Base-by-base conservation (phyloP, 1,139 yeast genomes). In the Kazachstania sp. region DNA sequence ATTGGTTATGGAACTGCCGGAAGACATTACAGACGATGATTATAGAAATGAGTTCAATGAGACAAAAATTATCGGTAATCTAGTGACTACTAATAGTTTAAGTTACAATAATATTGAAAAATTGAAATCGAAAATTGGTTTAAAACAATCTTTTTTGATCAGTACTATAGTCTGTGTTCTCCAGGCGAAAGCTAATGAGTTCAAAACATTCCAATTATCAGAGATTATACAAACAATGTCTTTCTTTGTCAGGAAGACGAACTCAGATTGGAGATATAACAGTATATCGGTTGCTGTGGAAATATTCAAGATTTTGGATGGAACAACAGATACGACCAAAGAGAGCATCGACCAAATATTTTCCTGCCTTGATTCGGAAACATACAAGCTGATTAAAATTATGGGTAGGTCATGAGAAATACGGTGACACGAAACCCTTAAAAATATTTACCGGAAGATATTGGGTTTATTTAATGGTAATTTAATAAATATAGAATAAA, bases 211-310 rank as follows among this genome's bases (percentile, higher is more conserved):
- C 31, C 58, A 56, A 42, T 45, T 53, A 36, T 42, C 56, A 2
- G 62, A 58, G 39, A 55, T 59, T 3, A 48, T 57, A 12, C 60
- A 57, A 38, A 54, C 55, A 11, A 41, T 54, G 45, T 44, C 45
- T 15, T 44, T 46, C 11, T 53, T 51, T 39, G 44, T 44, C 4
- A 34, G 42, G n/a, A 49, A 51, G 34, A 44, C 49, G 1, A 45
- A 42, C 8, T 48, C 56, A 1, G 56, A 53, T 34, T 54, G 58
- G 56, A 54, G 59, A 34, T 50, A 47, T 36, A 56, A 54, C 20
- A 53, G 61, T 47, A 46, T 46, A 11, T 42, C 31, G 13, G 55
- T 56, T 9, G 29, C 51, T 2, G 49, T 44, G 6, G 42, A 36
- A 32, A 43, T 44, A 18, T 47, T 39, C 30, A 41, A 42, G 16